Base-by-base conservation (phyloP, 768 basidiomycete species). In the Pholiota microspora region DNA sequence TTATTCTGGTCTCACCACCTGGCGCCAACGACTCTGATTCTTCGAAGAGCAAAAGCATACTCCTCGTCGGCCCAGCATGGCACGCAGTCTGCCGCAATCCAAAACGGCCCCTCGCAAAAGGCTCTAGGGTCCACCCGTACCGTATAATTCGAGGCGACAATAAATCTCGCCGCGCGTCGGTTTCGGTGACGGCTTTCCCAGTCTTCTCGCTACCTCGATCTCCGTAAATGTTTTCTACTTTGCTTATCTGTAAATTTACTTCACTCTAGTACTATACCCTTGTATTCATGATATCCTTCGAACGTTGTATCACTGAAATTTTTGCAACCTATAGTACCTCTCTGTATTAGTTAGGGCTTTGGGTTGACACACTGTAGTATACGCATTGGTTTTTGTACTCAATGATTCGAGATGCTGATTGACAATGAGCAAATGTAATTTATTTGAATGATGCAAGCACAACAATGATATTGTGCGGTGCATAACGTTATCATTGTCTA, bases 91-190 rank as follows among this genome's bases (percentile, higher is more conserved):
- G 46, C 29, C 80, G 83, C 50, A 69, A 75, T 9, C 70, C 75
- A 0, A 38, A 59, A 29, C 66, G 71, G 29, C 74, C 66, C 15
- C 56, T 82, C 24, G 69, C 73, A 12, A 75, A 74, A 56, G 79
- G 80, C 32, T 72, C 77, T 7, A 74, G 80, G 18, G 58, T 86
- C 7, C 79, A 82, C 56, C 84, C 85, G 2, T 88, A 85, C 65
- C 63, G 57, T 21, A 54, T 71, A 25, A 53, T 62, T 29, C 62
- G 54, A 7, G 45, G 52, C 34, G 45, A 38, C 23, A 25, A 45
- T 9, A 44, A 53, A n/a, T 31, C 45, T 29, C 53, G 60, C 52
- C 56, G 54, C 9, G 48, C 57, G 13, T 63, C 64, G 8, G 51
- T 59, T 40, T 62, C 61, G 23, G 54, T 62, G 12, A 60, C 59